phyloP scores from a whole-genome alignment of 768 basidiomycete genomes.

The Lactarius indigo region DNA sequence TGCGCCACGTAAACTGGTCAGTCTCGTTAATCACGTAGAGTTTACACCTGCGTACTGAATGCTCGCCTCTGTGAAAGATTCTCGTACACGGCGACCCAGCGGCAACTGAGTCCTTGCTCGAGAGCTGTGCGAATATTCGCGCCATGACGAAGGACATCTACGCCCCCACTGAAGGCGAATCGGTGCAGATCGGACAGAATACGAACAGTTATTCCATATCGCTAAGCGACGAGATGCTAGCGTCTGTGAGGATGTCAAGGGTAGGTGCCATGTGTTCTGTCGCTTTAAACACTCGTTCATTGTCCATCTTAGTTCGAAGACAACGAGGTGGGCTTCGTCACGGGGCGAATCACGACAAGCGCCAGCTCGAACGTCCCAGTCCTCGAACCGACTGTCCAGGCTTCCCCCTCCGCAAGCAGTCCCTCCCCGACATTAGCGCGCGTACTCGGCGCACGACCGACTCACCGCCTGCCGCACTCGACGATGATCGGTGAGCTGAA shows the following conservation, averaged over 20 bases:
- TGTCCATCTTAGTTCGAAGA: constrained; percentile 76
- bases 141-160: constrained; percentile 93
- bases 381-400: constrained; percentile 60
- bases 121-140: constrained; percentile 77
- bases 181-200: constrained; percentile 89
- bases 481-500: constrained; percentile 98
- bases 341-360: constrained; percentile 80
- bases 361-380: constrained; percentile 86
- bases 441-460: constrained; percentile 62
- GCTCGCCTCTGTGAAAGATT: constrained; percentile 50
- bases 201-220: constrained; percentile 93
- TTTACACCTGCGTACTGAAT: constrained; percentile 8
- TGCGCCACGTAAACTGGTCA: constrained; percentile 91
- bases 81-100: constrained; percentile 73
- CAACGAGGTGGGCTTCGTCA: constrained; percentile 92
- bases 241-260: constrained; percentile 77
- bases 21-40: constrained; percentile 22
- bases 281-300: constrained; percentile 3
- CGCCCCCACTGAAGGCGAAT: constrained; percentile 72
- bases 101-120: constrained; percentile 69
- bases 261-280: constrained; percentile 43
- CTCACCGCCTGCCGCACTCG: constrained; percentile 71
- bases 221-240: constrained; percentile 83
- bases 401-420: background rate
- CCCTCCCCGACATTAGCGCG: constrained; percentile 34